Evolutionary conservation across 176 grass and related monocot species (phyloP).

Genomic region (Carex littledalei): DNA sequence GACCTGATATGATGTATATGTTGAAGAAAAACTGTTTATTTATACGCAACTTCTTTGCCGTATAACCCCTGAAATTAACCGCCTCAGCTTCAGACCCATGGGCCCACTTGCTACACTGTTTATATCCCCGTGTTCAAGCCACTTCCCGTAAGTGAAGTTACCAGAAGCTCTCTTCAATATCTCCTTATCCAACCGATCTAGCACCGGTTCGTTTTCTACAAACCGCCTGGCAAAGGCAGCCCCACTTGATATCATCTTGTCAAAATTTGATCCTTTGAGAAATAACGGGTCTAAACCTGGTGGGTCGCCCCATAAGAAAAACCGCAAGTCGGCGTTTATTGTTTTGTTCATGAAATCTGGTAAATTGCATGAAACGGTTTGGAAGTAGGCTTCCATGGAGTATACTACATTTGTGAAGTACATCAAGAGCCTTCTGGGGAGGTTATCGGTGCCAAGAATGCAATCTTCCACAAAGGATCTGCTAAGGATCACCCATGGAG

Average conservation of each 20-base stretch:
- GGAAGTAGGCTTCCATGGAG: constrained; percentile 77
- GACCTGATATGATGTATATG: background rate
- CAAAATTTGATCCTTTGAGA: constrained; percentile 42
- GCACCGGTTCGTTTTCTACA: constrained; percentile 33
- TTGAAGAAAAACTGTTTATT: background rate
- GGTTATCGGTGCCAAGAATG: constrained; percentile 57
- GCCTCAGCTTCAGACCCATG: constrained; percentile 29
- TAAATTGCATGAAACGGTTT: constrained; percentile 71
- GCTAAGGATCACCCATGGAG: constrained; percentile 78
- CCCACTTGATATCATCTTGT: constrained; percentile 40
- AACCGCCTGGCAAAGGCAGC: constrained; percentile 68
- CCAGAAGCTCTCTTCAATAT: constrained; percentile 30
- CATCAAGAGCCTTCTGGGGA: constrained; percentile 64
- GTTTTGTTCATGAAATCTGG: constrained; percentile 48
- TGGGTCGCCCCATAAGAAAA: constrained; percentile 66
- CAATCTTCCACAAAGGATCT: constrained; percentile 56
- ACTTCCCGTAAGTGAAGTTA: constrained; percentile 27
- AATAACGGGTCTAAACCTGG: constrained; percentile 51
- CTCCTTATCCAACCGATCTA: constrained; percentile 48
- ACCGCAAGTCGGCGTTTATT: constrained; percentile 41
- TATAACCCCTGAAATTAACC: constrained; percentile 34
- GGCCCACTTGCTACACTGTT: constrained; percentile 31
- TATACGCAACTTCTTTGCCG: constrained; percentile 35
- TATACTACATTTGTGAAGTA: constrained; percentile 58
- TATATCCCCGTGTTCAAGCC: constrained; percentile 31